Base-by-base conservation (phyloP, 2,329 filamentous ascomycete species). In the Lizonia empirigonia region DNA sequence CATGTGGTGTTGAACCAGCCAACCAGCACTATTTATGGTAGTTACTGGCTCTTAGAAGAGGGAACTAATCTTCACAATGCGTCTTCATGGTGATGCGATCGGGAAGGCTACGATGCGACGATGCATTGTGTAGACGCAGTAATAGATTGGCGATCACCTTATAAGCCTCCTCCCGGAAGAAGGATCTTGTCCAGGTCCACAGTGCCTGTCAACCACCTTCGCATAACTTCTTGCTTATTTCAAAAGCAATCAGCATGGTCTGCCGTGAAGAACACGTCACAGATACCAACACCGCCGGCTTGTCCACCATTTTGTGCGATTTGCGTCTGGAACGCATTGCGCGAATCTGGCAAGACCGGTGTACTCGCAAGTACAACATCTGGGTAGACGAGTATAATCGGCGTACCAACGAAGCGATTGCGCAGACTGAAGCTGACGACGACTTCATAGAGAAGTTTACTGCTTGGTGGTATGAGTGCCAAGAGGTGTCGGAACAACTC, bases 321-420 rank as follows among this genome's bases (percentile, higher is more conserved):
- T 15, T 42, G 38, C 37, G 23, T 30, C 10, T 41, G 24, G 22
- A 15, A 30, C 24, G 24, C 8, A 42, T 49, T 4, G 23, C 37
- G 2, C 9, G 13, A 8, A 15, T 29, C 10, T 49, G 37, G 37
- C 10, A 20, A 9, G 24, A 42, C 7, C 26, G 7, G 10, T 23
- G 37, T 12, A 9, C 7, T 2, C 8, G 30, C 13, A 19, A 42
- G 19, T 7, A 26, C n/a, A 24, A 41, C 32, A 12, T 23, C 6
- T 42, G 32, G 37, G 7, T 7, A 6, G 3, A 20, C n/a, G 30
- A 18, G 7, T 19, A 30, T 24, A 18, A 41, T 16, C 32, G 8
- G 12, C 15, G 26, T 15, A 24, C 33, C 7, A 15, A 37, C 6
- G 33, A 37, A 24, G 7, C 24, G 19, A 19, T 26, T 2, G 32